Conservation (phyloP, 106 monocot species). For the Agapanthus africanus region DNA sequence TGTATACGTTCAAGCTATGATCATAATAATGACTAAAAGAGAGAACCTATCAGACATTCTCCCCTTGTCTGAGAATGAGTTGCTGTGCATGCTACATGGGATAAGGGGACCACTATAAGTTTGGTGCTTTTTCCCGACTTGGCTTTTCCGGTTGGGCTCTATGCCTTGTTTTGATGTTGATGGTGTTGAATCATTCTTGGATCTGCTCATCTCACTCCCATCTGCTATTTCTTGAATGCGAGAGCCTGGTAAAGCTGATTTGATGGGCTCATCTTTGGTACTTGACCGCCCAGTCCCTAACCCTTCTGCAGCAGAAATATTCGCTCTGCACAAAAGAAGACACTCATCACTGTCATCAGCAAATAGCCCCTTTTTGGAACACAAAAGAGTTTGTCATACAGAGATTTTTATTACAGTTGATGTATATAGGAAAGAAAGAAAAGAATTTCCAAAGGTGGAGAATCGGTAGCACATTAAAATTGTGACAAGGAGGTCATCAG, state of each 20-base stretch:
- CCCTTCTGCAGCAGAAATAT: slow-evolving; percentile 5
- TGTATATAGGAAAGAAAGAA: too few species aligned
- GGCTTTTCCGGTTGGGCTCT: slow-evolving; percentile 27
- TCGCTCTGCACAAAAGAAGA: slow-evolving; percentile 32
- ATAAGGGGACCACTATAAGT: slow-evolving; percentile 45
- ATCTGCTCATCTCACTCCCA: slow-evolving; percentile 16
- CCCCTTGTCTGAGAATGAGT: slow-evolving; percentile 38
- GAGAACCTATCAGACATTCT: slow-evolving; percentile 40
- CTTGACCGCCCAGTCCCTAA: slow-evolving; percentile 11
- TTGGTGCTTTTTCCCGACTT: slow-evolving; percentile 37
- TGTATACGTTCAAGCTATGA: too few species aligned
- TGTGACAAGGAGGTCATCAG: too few species aligned
- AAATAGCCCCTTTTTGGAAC: too few species aligned
- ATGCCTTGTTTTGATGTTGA: slow-evolving; percentile 34
- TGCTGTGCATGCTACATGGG: slow-evolving; percentile 21
- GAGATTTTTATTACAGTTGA: too few species aligned
- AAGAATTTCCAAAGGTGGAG: too few species aligned
- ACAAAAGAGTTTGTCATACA: too few species aligned
- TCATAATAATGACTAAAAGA: too few species aligned
- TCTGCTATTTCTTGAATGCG: slow-evolving; percentile 29
- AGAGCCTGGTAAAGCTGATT: slow-evolving; percentile 16
- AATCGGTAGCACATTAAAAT: too few species aligned
- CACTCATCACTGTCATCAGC: too few species aligned
- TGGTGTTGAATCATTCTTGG: slow-evolving; percentile 28
- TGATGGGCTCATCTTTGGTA: slow-evolving; percentile 23